phyloP scores from a whole-genome alignment of 1,284 basidiomycete genomes.

The Rhodofomes roseus region DNA sequence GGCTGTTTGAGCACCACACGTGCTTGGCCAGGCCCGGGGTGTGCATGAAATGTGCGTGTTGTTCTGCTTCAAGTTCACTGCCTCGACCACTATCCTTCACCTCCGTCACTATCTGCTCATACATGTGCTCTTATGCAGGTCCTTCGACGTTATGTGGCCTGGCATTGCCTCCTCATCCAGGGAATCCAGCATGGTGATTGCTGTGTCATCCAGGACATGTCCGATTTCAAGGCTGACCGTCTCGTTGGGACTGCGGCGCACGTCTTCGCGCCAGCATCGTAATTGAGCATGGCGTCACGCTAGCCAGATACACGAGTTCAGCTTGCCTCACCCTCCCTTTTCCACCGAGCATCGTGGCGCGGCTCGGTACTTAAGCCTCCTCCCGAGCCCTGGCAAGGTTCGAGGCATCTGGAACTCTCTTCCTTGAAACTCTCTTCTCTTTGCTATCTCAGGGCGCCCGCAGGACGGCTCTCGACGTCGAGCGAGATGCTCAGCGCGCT shows the following conservation, averaged over 20 bases:
- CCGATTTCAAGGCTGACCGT: not conserved
- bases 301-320: not conserved
- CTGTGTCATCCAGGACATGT: too few relatives aligned
- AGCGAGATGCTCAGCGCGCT: conserved; percentile 18
- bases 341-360: not conserved
- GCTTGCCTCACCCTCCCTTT: not conserved
- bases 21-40: too few relatives aligned
- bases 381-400: not conserved
- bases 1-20: too few relatives aligned
- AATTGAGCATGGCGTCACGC: not conserved
- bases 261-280: not conserved
- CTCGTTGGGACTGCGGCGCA: not conserved
- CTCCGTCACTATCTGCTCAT: too few relatives aligned
- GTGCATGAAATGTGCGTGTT: too few relatives aligned
- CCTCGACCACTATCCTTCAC: too few relatives aligned
- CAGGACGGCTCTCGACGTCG: not conserved
- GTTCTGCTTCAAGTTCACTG: too few relatives aligned
- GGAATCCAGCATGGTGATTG: too few relatives aligned
- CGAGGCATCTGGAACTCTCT: not conserved
- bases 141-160: too few relatives aligned
- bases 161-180: too few relatives aligned
- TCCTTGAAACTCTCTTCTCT: not conserved
- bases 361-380: conserved; percentile 1
- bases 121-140: too few relatives aligned
- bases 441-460: not conserved